Conservation (phyloP, 306 rosid species). For the Biancaea sappan region DNA sequence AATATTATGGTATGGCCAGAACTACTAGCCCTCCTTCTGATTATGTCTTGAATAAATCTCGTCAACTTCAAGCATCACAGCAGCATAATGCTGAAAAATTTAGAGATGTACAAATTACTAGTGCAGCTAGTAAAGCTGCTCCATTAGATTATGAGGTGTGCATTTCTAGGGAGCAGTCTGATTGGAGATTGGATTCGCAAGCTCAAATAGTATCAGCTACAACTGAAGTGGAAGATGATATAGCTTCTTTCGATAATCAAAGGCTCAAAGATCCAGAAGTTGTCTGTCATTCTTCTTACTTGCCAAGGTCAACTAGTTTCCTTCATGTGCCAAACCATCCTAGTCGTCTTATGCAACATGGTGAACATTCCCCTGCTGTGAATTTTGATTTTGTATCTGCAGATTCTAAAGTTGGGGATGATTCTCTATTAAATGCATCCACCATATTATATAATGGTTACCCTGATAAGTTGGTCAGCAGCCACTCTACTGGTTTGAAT, state of each 20-base stretch:
- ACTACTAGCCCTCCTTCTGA: slow-evolving; percentile 50
- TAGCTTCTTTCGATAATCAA: slow-evolving; percentile 80
- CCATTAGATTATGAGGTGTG: slow-evolving; percentile 40
- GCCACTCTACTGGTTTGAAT: slow-evolving; percentile 52
- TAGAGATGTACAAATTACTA: slow-evolving; percentile 42
- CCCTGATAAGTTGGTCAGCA: slow-evolving; percentile 57
- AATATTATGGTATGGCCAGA: slow-evolving; percentile 43
- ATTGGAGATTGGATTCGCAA: slow-evolving; percentile 56
- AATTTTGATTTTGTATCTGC: slow-evolving; percentile 53
- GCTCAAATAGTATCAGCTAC: slow-evolving; percentile 36
- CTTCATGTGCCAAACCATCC: slow-evolving; percentile 52
- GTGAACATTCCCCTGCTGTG: slow-evolving; percentile 50
- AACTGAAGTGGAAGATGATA: slow-evolving; percentile 79
- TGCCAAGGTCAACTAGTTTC: slow-evolving; percentile 54
- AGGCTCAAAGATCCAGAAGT: slow-evolving; percentile 95
- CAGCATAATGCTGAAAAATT: slow-evolving; percentile 51
- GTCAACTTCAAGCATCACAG: slow-evolving; percentile 47
- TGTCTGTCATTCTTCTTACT: slow-evolving; percentile 53
- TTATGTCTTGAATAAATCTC: slow-evolving; percentile 43
- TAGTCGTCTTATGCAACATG: slow-evolving; percentile 42
- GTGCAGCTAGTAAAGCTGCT: slow-evolving; percentile 39
- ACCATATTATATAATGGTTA: slow-evolving; percentile 55
- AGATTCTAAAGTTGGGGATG: slow-evolving; percentile 50
- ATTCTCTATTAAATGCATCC: slow-evolving; percentile 49
- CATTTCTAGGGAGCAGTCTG: slow-evolving; percentile 55